phyloP scores from a whole-genome alignment of 345 rosid genomes.

The Atalantia buxifolia region DNA sequence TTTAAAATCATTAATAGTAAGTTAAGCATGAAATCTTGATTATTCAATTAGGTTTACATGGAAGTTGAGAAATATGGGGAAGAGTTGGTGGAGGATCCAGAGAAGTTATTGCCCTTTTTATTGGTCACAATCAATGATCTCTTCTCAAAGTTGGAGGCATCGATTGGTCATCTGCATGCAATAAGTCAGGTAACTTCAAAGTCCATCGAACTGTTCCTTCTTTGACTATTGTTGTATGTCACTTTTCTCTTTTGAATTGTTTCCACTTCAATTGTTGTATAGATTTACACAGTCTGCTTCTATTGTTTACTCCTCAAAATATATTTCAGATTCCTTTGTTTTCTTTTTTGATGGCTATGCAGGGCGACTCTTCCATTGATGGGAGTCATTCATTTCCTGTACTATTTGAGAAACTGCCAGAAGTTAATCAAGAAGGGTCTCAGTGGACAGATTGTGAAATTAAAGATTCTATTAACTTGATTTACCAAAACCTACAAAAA shows the following conservation, averaged over 20 bases:
- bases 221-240: neutral
- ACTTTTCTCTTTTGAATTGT: neutral
- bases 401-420: slow-evolving; percentile 61
- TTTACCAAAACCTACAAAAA: slow-evolving; percentile 61
- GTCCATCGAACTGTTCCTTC: neutral
- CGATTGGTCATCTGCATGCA: slow-evolving; percentile 63
- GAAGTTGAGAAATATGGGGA: slow-evolving; percentile 73
- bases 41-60: slow-evolving; percentile 54
- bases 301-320: neutral
- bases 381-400: slow-evolving; percentile 62
- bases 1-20: neutral
- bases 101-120: slow-evolving; percentile 51
- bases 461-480: slow-evolving; percentile 57
- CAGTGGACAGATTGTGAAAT: slow-evolving; percentile 78
- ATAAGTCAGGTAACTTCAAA: slow-evolving; percentile 44
- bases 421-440: slow-evolving; percentile 57
- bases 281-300: neutral
- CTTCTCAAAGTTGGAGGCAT: slow-evolving; percentile 63
- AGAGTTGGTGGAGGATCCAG: slow-evolving; percentile 64
- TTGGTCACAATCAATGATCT: slow-evolving; percentile 43
- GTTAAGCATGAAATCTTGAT: slow-evolving; percentile 3
- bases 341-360: slow-evolving; percentile 20
- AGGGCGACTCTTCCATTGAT: slow-evolving; percentile 64
- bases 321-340: neutral
- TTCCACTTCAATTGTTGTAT: slow-evolving; percentile 7